Percentiles rank a stretch among this genome's conserved stretches.
Conservation (phyloP, 495 filamentous ascomycete species). For the Bacidia rubella region DNA sequence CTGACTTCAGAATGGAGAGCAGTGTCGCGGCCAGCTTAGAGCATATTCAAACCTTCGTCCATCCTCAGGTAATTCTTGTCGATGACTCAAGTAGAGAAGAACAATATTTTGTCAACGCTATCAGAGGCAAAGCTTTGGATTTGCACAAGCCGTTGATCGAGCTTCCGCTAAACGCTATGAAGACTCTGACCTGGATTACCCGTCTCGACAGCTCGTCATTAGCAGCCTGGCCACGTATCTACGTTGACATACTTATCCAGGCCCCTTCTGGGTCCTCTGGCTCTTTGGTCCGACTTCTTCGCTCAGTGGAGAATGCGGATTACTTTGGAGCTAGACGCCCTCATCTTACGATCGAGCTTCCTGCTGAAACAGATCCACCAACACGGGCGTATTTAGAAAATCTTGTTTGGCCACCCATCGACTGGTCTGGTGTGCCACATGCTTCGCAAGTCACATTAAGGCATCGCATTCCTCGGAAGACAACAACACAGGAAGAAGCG, state of each 20-base stretch:
- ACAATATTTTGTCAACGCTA: slow-evolving; percentile 38
- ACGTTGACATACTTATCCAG: slow-evolving; percentile 65
- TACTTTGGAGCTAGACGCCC: slow-evolving; percentile 51
- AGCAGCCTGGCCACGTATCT: slow-evolving; percentile 57
- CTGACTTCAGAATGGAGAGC: slow-evolving; percentile 36
- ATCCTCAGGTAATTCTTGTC: slow-evolving; percentile 38
- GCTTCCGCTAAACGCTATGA: slow-evolving; percentile 44
- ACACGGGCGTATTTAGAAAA: slow-evolving; percentile 45
- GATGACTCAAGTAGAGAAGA: slow-evolving; percentile 33
- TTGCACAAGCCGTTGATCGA: slow-evolving; percentile 44
- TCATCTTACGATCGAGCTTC: slow-evolving; percentile 68
- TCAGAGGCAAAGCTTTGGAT: slow-evolving; percentile 32
- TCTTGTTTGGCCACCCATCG: slow-evolving; percentile 49
- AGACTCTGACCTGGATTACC: slow-evolving; percentile 61
- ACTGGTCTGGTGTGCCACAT: slow-evolving; percentile 22
- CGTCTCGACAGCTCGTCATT: slow-evolving; percentile 59
- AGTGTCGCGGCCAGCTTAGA: slow-evolving; percentile 30
- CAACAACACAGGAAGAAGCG: slow-evolving; percentile 44
- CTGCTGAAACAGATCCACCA: slow-evolving; percentile 45
- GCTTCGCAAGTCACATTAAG: slow-evolving; percentile 47
- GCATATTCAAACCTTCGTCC: slow-evolving; percentile 33
- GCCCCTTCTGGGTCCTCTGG: slow-evolving; percentile 54
- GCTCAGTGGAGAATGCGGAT: slow-evolving; percentile 58
- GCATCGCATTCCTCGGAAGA: slow-evolving; percentile 47
- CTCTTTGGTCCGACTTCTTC: slow-evolving; percentile 56